Evolutionary conservation across 2,329 filamentous ascomycete species (phyloP).

Genomic region (Orbilia javanica): DNA sequence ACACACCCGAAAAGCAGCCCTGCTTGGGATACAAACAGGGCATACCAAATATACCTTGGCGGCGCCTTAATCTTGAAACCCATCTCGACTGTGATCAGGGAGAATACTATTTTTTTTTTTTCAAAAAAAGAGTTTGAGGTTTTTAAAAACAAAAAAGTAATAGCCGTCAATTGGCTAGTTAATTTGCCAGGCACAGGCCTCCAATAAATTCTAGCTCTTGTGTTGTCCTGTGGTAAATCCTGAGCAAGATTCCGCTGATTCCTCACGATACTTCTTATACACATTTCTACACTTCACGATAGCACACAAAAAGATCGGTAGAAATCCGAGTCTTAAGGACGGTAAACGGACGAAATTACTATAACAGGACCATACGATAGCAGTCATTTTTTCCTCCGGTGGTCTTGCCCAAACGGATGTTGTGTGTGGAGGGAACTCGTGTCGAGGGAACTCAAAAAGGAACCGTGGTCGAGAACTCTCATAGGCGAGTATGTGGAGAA

Average conservation of each 20-base stretch:
- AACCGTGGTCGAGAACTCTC: constrained; percentile 15
- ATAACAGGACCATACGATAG: constrained; percentile 14
- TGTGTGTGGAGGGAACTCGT: constrained; percentile 31
- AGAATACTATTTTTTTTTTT: neutral
- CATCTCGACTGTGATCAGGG: constrained; percentile 1
- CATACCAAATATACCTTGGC: constrained; percentile 53
- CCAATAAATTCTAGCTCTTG: neutral
- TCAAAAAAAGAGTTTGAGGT: neutral
- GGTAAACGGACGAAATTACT: constrained; percentile 34
- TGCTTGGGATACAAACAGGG: constrained; percentile 50
- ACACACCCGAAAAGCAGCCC: constrained; percentile 52
- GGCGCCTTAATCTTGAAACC: constrained; percentile 38
- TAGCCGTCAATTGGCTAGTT: neutral
- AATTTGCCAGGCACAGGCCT: no score
- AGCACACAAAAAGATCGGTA: constrained; percentile 24
- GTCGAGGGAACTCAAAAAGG: constrained; percentile 9
- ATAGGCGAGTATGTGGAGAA: constrained; percentile 46
- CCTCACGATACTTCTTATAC: constrained; percentile 16
- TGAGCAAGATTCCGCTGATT: constrained; percentile 10
- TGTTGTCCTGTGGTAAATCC: constrained; percentile 32
- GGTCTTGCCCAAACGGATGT: neutral
- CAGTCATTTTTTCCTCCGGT: neutral
- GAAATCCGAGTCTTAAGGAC: constrained; percentile 24
- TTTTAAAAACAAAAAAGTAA: neutral
- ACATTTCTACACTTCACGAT: constrained; percentile 2